A percentile compares a stretch with the other conserved stretches of the same genome.
These are phyloP conservation scores for Raffaelea deltoideospora DNA, from an alignment of 2,329 filamentous ascomycete species.

Conservation along the genomic window DNA sequence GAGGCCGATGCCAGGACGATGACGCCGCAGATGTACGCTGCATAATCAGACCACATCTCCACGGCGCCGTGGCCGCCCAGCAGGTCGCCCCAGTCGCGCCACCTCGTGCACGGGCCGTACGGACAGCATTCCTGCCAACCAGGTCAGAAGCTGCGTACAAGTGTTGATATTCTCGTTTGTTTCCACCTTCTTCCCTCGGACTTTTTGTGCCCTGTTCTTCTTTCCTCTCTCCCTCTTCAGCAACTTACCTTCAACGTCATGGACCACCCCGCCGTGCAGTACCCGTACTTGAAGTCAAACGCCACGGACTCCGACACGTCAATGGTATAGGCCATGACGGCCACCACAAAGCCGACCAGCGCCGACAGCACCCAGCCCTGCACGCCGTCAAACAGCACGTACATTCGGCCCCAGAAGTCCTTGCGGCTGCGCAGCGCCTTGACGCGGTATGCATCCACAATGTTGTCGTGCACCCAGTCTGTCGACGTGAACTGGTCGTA, in stretches of 20 bases:
- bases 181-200: too few species aligned
- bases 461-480: constrained; percentile 96
- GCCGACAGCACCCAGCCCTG: constrained; percentile 94
- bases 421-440: constrained; percentile 69
- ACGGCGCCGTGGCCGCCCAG: constrained; percentile 29
- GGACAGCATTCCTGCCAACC: constrained; percentile 36
- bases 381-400: constrained; percentile 65
- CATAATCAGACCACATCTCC: constrained; percentile 56
- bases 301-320: constrained; percentile 73
- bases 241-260: constrained; percentile 47
- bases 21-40: constrained; percentile 58
- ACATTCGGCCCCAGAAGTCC: constrained; percentile 68
- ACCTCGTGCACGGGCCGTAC: constrained; percentile 38
- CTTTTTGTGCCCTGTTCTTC: too few species aligned
- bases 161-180: background rate
- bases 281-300: constrained; percentile 86
- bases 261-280: constrained; percentile 60
- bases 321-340: constrained; percentile 73
- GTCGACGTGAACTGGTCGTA: constrained; percentile 97
- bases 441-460: constrained; percentile 81
- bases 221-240: background rate
- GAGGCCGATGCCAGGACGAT: constrained; percentile 54
- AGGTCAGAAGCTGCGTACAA: background rate
- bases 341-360: constrained; percentile 74
- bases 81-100: constrained; percentile 39